Conservation (phyloP, 768 basidiomycete genomes). For the Russula sp. region DNA sequence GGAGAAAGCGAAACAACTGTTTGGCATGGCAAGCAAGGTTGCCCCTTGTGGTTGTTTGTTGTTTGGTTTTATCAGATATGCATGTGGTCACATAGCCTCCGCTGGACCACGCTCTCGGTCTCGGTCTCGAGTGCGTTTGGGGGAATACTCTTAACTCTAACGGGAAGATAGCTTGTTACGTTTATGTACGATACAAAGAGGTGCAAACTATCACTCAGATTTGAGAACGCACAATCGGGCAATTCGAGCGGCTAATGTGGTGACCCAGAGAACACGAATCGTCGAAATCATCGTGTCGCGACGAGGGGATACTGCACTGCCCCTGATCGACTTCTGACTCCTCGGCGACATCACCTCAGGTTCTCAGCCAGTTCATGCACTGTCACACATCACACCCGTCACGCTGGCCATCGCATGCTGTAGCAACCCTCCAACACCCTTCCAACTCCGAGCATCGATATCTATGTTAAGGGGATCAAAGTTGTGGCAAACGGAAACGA, state of each 20-base stretch:
- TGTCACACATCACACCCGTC: not conserved
- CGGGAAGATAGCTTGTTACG: not conserved
- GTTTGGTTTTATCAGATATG: not conserved
- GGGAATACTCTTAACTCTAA: not conserved
- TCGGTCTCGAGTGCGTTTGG: no score
- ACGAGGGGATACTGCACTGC: conserved; percentile 9
- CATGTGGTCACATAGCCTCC: conserved; percentile 7
- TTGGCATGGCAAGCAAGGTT: conserved; percentile 8
- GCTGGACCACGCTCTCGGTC: not conserved
- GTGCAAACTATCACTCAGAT: not conserved
- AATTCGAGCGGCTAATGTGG: not conserved
- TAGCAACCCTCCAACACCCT: not conserved
- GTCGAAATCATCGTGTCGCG: conserved; percentile 8
- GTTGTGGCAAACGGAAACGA: not conserved
- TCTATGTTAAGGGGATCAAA: not conserved
- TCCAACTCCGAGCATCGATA: not conserved
- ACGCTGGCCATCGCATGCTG: not conserved
- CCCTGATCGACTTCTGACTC: conserved; percentile 16
- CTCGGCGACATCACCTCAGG: conserved; percentile 7
- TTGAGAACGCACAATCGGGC: not conserved
- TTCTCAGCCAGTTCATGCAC: not conserved
- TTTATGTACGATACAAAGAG: not conserved
- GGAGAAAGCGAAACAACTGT: not conserved
- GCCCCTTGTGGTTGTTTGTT: not conserved
- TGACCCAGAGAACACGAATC: not conserved